These are phyloP conservation scores for Starmerella sirachaensis DNA, from an alignment of 805 yeast species.

Conservation along the genomic window DNA sequence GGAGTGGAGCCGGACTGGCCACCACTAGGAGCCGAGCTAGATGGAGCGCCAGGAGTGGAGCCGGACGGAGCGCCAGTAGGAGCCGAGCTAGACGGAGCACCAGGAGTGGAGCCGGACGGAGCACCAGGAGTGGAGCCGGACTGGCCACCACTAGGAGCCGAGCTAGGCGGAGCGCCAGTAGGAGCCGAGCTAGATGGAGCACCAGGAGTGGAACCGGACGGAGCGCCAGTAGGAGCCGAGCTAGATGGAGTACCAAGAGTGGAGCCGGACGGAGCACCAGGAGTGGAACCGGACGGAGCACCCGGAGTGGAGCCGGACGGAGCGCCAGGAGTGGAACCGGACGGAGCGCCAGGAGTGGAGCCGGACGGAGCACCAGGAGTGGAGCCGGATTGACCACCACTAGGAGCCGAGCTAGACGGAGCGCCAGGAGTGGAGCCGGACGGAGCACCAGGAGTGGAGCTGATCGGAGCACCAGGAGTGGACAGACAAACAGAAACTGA, in stretches of 20 bases:
- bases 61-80: not conserved
- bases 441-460: no score
- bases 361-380: not conserved
- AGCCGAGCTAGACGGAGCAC: not conserved
- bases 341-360: not conserved
- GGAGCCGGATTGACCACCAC: not conserved
- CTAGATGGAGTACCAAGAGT: not conserved
- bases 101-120: not conserved
- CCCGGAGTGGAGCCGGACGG: conserved; percentile 1
- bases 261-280: conserved; percentile 2
- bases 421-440: conserved; percentile 24
- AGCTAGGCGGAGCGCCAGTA: not conserved
- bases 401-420: not conserved
- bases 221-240: not conserved
- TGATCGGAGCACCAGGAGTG: not conserved
- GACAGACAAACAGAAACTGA: conserved; percentile 13
- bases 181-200: conserved; percentile 2
- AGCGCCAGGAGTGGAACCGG: conserved; percentile 1
- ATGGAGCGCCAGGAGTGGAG: not conserved
- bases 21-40: no score
- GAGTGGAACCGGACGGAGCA: not conserved
- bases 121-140: not conserved
- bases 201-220: not conserved
- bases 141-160: not conserved
- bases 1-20: no score